Percentiles rank a stretch among this genome's conserved stretches.
phyloP scores from a whole-genome alignment of 108 stramenopile species.

The Skeletonema tropicum region DNA sequence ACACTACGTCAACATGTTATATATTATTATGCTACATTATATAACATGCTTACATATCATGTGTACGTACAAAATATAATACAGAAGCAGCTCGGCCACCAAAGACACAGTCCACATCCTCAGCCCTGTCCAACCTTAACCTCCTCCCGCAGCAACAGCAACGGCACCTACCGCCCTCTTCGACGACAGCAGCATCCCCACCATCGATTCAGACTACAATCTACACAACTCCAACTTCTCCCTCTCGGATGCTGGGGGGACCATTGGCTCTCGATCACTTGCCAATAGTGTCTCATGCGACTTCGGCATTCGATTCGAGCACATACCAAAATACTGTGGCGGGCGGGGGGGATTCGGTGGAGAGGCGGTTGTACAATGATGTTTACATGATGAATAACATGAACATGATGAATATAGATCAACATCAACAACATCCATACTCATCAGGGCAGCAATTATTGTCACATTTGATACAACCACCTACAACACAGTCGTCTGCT shows the following conservation, averaged over 20 bases:
- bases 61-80: too few species aligned
- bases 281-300: neutral
- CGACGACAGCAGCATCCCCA: conserved; percentile 8
- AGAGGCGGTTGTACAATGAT: neutral
- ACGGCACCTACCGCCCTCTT: neutral
- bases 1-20: too few species aligned
- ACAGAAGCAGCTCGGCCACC: too few species aligned
- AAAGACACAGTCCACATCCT: too few species aligned
- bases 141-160: neutral
- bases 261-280: neutral
- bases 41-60: too few species aligned
- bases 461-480: neutral
- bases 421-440: too few species aligned
- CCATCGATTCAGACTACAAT: conserved; percentile 4
- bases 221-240: conserved; percentile 2
- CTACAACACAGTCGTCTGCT: too few species aligned
- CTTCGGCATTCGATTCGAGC: neutral
- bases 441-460: neutral
- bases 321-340: neutral
- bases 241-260: neutral
- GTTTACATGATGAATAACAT: neutral
- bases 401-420: too few species aligned
- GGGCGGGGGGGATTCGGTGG: neutral
- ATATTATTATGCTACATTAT: too few species aligned
- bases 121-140: neutral